Evolutionary conservation across 768 basidiomycete species (phyloP).

Genomic region (Termitomyces sp.): DNA sequence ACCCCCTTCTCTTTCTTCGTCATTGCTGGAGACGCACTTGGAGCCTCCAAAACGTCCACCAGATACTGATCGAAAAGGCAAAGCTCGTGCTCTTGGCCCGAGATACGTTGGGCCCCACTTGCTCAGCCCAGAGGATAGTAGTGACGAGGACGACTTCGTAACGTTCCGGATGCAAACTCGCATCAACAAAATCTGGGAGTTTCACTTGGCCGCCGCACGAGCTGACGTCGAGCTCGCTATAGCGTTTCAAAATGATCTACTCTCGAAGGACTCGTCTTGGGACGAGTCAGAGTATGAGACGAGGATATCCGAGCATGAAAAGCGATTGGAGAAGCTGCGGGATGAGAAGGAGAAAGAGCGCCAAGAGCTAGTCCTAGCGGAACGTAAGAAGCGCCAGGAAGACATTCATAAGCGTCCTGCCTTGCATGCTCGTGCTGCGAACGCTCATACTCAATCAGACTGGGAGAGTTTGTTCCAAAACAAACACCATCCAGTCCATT

Average conservation of each 20-base stretch:
- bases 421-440: slow-evolving; percentile 5
- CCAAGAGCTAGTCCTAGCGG: slow-evolving; percentile 33
- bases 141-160: slow-evolving; percentile 33
- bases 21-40: slow-evolving; percentile 1
- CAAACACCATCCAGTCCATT: slow-evolving; percentile 3
- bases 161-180: slow-evolving; percentile 40
- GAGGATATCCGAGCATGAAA: slow-evolving; percentile 32
- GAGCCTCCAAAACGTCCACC: slow-evolving; percentile 16
- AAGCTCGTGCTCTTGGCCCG: slow-evolving; percentile 20
- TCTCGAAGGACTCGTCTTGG: slow-evolving; percentile 24
- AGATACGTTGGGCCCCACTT: slow-evolving; percentile 30
- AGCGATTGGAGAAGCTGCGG: slow-evolving; percentile 31
- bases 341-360: slow-evolving; percentile 44
- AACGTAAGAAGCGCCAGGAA: slow-evolving; percentile 29
- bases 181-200: slow-evolving; percentile 42
- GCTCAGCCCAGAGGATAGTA: slow-evolving; percentile 24
- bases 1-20: slow-evolving; percentile 6
- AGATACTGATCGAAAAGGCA: slow-evolving; percentile 13
- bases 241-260: slow-evolving; percentile 29
- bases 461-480: slow-evolving; percentile 11
- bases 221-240: slow-evolving; percentile 36
- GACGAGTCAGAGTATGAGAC: slow-evolving; percentile 22
- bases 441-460: not conserved
- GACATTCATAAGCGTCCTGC: slow-evolving; percentile 20
- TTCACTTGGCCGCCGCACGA: slow-evolving; percentile 41